Conservation (phyloP, 2,329 filamentous ascomycete species). For the Blastomyces emzantsi region DNA sequence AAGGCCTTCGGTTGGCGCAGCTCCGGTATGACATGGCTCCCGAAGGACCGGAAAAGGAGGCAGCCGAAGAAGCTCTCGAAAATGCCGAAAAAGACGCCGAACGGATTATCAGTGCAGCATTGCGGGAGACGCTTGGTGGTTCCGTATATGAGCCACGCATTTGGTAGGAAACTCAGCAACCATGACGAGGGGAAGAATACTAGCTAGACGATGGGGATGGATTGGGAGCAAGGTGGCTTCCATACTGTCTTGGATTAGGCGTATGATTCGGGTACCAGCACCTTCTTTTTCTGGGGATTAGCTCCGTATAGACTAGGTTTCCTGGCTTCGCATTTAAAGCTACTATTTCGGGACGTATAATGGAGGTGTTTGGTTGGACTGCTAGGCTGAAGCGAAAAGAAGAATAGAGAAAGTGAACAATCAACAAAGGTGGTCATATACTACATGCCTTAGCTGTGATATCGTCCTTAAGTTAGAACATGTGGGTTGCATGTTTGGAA, state of each 20-base stretch:
- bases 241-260: background rate
- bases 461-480: background rate
- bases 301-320: background rate
- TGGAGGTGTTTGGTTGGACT: background rate
- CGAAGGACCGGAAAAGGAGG: background rate
- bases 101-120: background rate
- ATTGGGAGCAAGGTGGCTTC: background rate
- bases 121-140: background rate
- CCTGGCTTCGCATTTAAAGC: background rate
- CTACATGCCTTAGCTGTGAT: background rate
- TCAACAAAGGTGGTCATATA: background rate
- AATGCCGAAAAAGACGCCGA: background rate
- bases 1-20: constrained; percentile 5
- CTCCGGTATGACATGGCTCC: constrained; percentile 10
- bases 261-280: background rate
- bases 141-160: background rate
- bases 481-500: background rate
- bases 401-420: background rate
- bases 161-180: background rate
- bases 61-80: background rate
- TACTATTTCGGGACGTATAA: background rate
- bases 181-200: background rate
- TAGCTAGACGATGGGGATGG: background rate
- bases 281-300: background rate
- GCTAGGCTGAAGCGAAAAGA: background rate